Percentiles rank a stretch among this genome's conserved stretches.
These are phyloP conservation scores for Pseudogymnoascus sp. DNA, from an alignment of 2,329 filamentous ascomycete genomes.

Conservation along the genomic window DNA sequence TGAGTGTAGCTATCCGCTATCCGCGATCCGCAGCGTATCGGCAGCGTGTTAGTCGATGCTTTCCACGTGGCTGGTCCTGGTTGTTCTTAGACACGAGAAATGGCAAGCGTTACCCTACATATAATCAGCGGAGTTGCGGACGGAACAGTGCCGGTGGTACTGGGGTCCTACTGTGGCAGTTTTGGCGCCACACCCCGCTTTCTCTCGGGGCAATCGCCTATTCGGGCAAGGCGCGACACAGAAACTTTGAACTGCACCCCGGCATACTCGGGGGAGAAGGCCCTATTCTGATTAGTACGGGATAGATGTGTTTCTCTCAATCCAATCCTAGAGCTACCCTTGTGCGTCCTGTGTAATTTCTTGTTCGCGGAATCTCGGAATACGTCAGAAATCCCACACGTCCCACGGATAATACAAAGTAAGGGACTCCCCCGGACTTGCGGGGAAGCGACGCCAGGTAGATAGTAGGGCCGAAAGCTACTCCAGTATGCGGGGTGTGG, in stretches of 20 bases:
- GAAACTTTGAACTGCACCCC: not conserved
- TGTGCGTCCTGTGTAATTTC: not conserved
- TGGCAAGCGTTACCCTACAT: not conserved
- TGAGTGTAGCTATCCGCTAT: not conserved
- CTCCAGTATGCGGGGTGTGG: not conserved
- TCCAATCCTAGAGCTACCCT: not conserved
- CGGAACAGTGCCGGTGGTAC: not conserved
- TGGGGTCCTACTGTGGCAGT: constrained; percentile 6
- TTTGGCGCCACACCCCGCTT: not conserved
- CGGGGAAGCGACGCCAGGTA: not conserved
- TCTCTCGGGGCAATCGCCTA: not conserved
- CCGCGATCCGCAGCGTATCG: not conserved
- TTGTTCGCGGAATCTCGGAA: not conserved
- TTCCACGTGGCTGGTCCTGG: not conserved
- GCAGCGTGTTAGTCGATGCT: not conserved
- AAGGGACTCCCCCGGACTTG: constrained; percentile 2
- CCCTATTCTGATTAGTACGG: not conserved
- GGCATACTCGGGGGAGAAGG: not conserved
- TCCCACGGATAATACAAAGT: not conserved
- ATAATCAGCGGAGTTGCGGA: constrained; percentile 8
- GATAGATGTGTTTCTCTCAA: not conserved
- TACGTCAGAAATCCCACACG: not conserved
- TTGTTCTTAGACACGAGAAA: not conserved
- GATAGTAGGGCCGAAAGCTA: constrained; percentile 2
- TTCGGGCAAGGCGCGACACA: not conserved